These are phyloP conservation scores for Trichosporon faecale DNA, from an alignment of 1,284 basidiomycete species.

Conservation along the genomic window DNA sequence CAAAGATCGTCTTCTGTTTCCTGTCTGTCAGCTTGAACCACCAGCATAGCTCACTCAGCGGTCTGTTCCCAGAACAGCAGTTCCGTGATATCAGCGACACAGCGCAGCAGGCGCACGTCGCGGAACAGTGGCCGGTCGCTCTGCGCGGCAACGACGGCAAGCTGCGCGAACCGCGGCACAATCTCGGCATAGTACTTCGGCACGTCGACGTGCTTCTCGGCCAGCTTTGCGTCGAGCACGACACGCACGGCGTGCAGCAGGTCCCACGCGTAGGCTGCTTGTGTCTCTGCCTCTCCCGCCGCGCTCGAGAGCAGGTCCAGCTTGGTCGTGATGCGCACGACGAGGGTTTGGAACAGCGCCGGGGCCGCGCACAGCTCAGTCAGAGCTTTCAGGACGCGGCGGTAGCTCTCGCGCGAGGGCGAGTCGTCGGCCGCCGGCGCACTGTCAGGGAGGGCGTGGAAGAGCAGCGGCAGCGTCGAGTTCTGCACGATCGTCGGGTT, in stretches of 20 bases:
- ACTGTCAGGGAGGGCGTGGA: slow-evolving; percentile 66
- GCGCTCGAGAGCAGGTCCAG: slow-evolving; percentile 59
- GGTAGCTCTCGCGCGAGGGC: slow-evolving; percentile 62
- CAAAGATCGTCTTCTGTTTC: slow-evolving; percentile 58
- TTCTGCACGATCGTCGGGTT: slow-evolving; percentile 68
- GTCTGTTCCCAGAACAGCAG: slow-evolving; percentile 65
- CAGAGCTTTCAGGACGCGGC: slow-evolving; percentile 69
- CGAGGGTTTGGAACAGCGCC: slow-evolving; percentile 73
- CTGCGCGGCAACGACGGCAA: slow-evolving; percentile 61
- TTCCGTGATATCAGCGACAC: slow-evolving; percentile 64
- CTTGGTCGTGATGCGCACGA: slow-evolving; percentile 74
- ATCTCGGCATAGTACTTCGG: slow-evolving; percentile 72
- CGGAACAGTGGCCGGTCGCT: slow-evolving; percentile 53
- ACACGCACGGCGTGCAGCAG: slow-evolving; percentile 68
- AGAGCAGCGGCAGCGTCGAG: slow-evolving; percentile 75
- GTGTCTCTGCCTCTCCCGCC: slow-evolving; percentile 39
- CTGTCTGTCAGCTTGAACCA: slow-evolving; percentile 41
- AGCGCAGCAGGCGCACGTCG: slow-evolving; percentile 65
- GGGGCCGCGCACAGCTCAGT: slow-evolving; percentile 70
- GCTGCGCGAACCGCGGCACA: slow-evolving; percentile 65
- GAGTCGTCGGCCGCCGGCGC: slow-evolving; percentile 62
- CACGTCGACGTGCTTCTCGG: slow-evolving; percentile 64
- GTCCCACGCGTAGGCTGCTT: slow-evolving; percentile 74
- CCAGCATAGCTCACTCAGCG: slow-evolving; percentile 58
- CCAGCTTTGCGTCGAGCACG: slow-evolving; percentile 66